Conservation (phyloP, 192 early-diverging fungal genomes). For the Glomus cerebriforme region DNA sequence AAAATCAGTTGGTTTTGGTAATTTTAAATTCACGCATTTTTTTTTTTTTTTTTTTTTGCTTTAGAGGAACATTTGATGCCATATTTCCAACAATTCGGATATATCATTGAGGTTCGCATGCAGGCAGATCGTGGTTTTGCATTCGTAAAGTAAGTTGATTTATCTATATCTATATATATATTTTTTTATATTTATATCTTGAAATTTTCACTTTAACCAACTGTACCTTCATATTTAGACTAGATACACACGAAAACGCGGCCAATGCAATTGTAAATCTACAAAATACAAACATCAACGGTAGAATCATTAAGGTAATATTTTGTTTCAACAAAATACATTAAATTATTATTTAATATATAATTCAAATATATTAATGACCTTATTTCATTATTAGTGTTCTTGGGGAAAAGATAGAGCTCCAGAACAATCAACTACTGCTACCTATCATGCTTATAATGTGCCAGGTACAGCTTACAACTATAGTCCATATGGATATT, state of each 20-base stretch:
- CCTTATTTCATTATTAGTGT: slow-evolving; percentile 44
- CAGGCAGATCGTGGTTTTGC: slow-evolving; percentile 92
- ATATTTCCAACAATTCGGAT: slow-evolving; percentile 79
- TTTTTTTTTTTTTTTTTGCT: slow-evolving; percentile 14
- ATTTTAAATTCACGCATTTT: background rate
- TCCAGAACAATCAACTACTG: slow-evolving; percentile 44
- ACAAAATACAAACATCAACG: slow-evolving; percentile 72
- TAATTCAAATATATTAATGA: background rate
- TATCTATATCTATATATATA: no score
- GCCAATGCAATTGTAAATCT: slow-evolving; percentile 84
- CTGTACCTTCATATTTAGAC: slow-evolving; percentile 35
- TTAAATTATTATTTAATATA: background rate
- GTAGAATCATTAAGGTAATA: slow-evolving; percentile 72
- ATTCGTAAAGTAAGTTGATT: slow-evolving; percentile 72
- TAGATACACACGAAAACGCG: slow-evolving; percentile 89
- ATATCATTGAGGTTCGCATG: slow-evolving; percentile 76
- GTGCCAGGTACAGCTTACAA: slow-evolving; percentile 15
- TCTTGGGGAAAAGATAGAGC: slow-evolving; percentile 89
- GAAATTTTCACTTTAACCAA: background rate
- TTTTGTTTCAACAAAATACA: background rate
- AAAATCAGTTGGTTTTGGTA: background rate
- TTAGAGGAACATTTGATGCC: slow-evolving; percentile 67
- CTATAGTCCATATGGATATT: slow-evolving; percentile 28
- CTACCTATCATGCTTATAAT: slow-evolving; percentile 20
- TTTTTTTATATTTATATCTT: background rate